Base-by-base conservation (phyloP, 2,329 filamentous ascomycete genomes). In the Biscogniauxia sp. region DNA sequence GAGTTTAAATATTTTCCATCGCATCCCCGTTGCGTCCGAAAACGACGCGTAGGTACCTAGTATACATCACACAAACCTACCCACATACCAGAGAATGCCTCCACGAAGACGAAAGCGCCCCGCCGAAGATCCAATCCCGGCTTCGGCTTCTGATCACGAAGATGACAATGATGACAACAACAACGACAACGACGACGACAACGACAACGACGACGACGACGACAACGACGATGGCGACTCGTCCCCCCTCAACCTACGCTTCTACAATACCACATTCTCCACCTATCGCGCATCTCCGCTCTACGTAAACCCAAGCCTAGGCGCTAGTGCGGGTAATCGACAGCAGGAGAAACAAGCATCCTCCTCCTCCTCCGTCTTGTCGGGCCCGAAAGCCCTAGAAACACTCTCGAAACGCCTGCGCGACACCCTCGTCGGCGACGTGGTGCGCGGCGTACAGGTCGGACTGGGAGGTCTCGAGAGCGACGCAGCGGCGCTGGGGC, bases 251-350 rank as follows among this genome's bases (percentile, higher is more conserved):
- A 7, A 53, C 57, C 61, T 77, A 23, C 78, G 78, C 2, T 82
- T 87, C 70, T 84, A 84, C 76, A 83, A 84, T 74, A 85, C 81
- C 0, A 85, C 83, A 15, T 87, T 85, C 64, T 82, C 84, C 3
- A 80, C 80, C 5, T 80, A 85, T 66, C 82, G 83, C 53, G 78
- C 80, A 2, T 86, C 84, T 0, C 83, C 84, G 1, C 74, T 87
- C 0, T 79, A 81, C 68, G 61, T 83, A 20, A 82, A 82, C 23
- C 57, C 72, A 20, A 82, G 82, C 23, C 57, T 72, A 2, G 17
- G 11, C 37, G 37, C 5, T 13, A 11, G 4, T 17, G 37, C 17
- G 37, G 37, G 37, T 17, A 45, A 45, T n/a, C 11, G 6, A 15
- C 32, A 37, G 2, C 37, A 45, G 28, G 9, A 13, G 28, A 32